These are phyloP conservation scores for Achaetomium macrosporum DNA, from an alignment of 2,329 filamentous ascomycete genomes.

Conservation along the genomic window DNA sequence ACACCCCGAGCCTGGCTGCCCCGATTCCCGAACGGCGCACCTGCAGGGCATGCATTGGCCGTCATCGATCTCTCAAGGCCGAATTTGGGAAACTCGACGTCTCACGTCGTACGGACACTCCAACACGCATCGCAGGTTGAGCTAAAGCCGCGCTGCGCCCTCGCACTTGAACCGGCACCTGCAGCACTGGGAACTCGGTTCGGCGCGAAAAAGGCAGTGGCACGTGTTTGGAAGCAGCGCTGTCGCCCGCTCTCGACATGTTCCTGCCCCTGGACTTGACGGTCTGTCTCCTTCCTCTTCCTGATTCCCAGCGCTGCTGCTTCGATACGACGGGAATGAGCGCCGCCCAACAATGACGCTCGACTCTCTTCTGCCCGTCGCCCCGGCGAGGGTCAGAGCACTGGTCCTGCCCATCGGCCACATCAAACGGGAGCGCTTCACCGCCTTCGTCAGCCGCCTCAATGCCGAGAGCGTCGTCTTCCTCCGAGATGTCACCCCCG, in stretches of 20 bases:
- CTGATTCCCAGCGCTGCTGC: slow-evolving; percentile 4
- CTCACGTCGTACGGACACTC: not conserved
- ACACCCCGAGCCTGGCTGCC: slow-evolving; percentile 8
- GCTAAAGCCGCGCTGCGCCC: not conserved
- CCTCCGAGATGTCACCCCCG: slow-evolving; percentile 78
- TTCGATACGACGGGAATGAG: slow-evolving; percentile 20
- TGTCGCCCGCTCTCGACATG: slow-evolving; percentile 20
- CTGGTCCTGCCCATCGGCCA: slow-evolving; percentile 81
- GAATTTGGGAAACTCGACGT: slow-evolving; percentile 1
- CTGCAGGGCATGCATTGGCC: not conserved
- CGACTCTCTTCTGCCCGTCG: slow-evolving; percentile 84
- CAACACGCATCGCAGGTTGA: not conserved
- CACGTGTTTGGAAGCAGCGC: slow-evolving; percentile 7
- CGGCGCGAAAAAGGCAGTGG: slow-evolving; percentile 6
- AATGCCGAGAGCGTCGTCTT: slow-evolving; percentile 75
- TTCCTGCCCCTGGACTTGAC: slow-evolving; percentile 11
- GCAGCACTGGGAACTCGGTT: not conserved
- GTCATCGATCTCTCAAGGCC: not conserved
- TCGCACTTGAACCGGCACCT: not conserved
- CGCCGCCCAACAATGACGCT: slow-evolving; percentile 57
- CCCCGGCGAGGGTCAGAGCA: slow-evolving; percentile 84
- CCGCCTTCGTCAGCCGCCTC: slow-evolving; percentile 70
- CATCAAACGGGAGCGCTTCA: slow-evolving; percentile 76
- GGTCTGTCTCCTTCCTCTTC: too few relatives aligned
- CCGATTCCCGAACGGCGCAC: not conserved